Evolutionary conservation across 1,284 basidiomycete species (phyloP), one percentile per base, ranked within the genome.

Genomic region (Tilletia indica): DNA sequence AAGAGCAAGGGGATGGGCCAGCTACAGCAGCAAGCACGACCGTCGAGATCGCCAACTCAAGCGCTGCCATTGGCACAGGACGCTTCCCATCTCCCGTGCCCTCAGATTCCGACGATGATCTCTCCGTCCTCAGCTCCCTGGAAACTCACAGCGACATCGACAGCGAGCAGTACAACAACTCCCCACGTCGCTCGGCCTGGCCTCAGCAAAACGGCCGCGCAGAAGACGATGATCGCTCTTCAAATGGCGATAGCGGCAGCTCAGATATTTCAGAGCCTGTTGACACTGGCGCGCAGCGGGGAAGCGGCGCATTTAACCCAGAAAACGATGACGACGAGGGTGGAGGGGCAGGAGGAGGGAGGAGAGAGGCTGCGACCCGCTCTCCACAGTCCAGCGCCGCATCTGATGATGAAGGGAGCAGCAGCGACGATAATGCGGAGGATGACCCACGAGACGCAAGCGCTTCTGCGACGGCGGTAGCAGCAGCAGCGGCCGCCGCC

Each of bases 91-190:
- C 61, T 11, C 8, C 61, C 36, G 36, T 12, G 19, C 61, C 34
- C 61, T 64, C 61, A 39, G 61, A 19, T 54, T 25, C 51, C 19
- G 56, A 58, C 21, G 56, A 58, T 58, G 56, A 42, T 34, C 61
- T 64, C 16, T 64, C 61, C 36, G 38, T 39, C 11, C 34, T 64
- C 12, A 64, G 61, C 61, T 64, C 61, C 31, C 31, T 25, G 6
- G 25, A 31, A 31, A 54, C 11, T n/a, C 11, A 8, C 16, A 54
- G 11, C 51, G 51, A 54, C 2, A 2, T 16, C 51, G 51, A 54
- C 19, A 25, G 51, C 51, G 51, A 25, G 12, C 9, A 45, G 42
- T 45, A 8, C 42, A 14, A 45, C 14, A 14, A 45, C 25, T 31
- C 25, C 25, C 25, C 25, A 31, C 25, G 25, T 31, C 25, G 25